Evolutionary conservation across 2,329 filamentous ascomycete genomes (phyloP).

Genomic region (Colletotrichum sp.): DNA sequence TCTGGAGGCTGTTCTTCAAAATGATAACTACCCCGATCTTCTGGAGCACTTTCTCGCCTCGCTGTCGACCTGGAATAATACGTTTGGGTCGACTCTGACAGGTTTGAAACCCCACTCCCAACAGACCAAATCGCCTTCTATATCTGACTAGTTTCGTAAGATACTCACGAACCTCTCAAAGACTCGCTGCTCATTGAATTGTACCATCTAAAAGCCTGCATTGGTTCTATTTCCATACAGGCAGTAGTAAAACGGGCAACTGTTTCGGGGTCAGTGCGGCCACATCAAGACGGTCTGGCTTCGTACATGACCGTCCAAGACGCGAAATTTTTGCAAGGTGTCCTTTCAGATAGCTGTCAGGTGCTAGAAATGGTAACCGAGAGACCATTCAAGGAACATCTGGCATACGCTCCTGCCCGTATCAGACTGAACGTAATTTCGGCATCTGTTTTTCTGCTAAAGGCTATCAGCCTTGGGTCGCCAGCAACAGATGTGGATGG

Average conservation of each 20-base stretch:
- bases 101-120: neutral
- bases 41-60: conserved; percentile 22
- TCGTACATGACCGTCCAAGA: conserved; percentile 23
- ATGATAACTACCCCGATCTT: conserved; percentile 22
- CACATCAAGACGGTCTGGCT: conserved; percentile 12
- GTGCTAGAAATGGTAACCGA: conserved; percentile 21
- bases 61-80: conserved; percentile 21
- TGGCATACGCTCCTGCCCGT: conserved; percentile 23
- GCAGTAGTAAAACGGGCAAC: conserved; percentile 24
- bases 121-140: neutral
- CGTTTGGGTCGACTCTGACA: neutral
- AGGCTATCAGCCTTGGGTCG: conserved; percentile 22
- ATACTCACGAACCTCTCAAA: conserved; percentile 3
- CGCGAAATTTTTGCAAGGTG: conserved; percentile 22
- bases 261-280: conserved; percentile 1
- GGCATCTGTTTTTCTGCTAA: conserved; percentile 26
- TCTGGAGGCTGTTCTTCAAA: conserved; percentile 21
- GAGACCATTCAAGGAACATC: conserved; percentile 10
- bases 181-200: conserved; percentile 23
- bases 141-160: neutral
- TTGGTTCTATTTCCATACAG: conserved; percentile 24
- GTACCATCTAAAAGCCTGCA: conserved; percentile 25
- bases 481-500: conserved; percentile 20
- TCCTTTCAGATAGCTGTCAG: conserved; percentile 22
- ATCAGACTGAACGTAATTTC: conserved; percentile 25